Evolutionary conservation across 495 filamentous ascomycete species (phyloP).

Genomic region (Aspergillus funiculosus): DNA sequence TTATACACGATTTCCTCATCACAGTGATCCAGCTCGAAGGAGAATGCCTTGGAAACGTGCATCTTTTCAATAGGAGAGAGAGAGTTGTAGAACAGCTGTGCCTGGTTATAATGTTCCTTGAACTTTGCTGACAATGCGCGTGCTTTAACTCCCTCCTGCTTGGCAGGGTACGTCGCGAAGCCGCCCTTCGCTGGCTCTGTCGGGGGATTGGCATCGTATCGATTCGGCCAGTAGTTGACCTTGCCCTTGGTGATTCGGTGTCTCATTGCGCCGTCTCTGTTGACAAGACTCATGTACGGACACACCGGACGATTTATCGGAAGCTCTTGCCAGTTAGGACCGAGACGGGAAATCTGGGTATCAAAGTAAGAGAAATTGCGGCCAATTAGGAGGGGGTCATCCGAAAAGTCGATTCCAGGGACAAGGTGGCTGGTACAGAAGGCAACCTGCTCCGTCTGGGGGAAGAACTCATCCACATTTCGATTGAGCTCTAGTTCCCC

Average conservation of each 20-base stretch:
- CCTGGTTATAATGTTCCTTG: conserved; percentile 64
- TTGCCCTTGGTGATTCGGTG: conserved; percentile 59
- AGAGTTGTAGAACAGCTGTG: conserved; percentile 73
- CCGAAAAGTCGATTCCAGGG: conserved; percentile 80
- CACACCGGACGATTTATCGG: conserved; percentile 77
- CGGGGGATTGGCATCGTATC: conserved; percentile 59
- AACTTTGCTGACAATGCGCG: conserved; percentile 73
- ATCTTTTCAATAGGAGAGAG: conserved; percentile 62
- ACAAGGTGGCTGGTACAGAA: conserved; percentile 85
- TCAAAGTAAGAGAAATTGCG: conserved; percentile 87
- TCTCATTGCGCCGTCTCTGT: conserved; percentile 33
- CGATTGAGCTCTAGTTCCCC: conserved; percentile 78
- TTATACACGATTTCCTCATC: conserved; percentile 78
- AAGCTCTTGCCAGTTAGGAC: conserved; percentile 79
- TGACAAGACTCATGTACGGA: conserved; percentile 53
- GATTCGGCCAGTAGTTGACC: conserved; percentile 89
- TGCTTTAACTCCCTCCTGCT: conserved; percentile 61
- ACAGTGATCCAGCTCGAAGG: conserved; percentile 86
- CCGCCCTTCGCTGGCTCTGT: conserved; percentile 54
- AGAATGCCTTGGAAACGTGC: conserved; percentile 64
- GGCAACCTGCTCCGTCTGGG: conserved; percentile 72
- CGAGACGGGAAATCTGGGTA: conserved; percentile 76
- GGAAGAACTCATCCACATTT: conserved; percentile 80
- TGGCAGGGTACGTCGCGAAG: conserved; percentile 63
- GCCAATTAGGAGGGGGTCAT: conserved; percentile 77